phyloP scores from a whole-genome alignment of 345 rosid genomes.

The Litchi chinensis region DNA sequence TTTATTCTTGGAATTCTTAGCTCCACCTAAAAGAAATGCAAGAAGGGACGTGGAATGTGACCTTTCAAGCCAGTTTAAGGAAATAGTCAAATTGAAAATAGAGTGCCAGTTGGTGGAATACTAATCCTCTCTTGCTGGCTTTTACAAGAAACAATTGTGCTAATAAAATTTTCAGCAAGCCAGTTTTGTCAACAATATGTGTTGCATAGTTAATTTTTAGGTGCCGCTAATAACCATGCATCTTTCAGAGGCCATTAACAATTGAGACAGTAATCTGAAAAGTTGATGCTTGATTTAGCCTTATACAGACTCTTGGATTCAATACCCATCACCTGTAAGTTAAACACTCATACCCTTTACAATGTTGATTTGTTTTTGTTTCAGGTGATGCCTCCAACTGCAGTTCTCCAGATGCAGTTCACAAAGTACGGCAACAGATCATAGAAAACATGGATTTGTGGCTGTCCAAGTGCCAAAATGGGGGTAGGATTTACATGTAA shows the following conservation, averaged over 20 bases:
- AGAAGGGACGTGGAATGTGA: background rate
- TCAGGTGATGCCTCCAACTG: conserved; percentile 78
- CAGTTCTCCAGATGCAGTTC: conserved; percentile 84
- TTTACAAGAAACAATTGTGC: background rate
- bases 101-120: background rate
- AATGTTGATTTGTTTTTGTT: background rate
- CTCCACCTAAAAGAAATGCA: background rate
- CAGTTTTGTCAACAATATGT: background rate
- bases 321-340: background rate
- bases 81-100: background rate
- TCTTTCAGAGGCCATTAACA: background rate
- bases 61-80: background rate
- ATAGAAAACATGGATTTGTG: conserved; percentile 82
- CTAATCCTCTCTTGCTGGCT: background rate
- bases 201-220: background rate
- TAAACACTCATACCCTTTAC: background rate
- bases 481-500: conserved; percentile 45
- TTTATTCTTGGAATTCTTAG: background rate
- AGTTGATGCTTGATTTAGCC: background rate
- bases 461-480: conserved; percentile 71
- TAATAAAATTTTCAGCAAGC: background rate
- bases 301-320: background rate
- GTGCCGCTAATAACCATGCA: background rate
- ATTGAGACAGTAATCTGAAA: background rate
- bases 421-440: conserved; percentile 80